Base-by-base conservation (phyloP, 2,329 filamentous ascomycete genomes). In the Dactylella cylindrospora region DNA sequence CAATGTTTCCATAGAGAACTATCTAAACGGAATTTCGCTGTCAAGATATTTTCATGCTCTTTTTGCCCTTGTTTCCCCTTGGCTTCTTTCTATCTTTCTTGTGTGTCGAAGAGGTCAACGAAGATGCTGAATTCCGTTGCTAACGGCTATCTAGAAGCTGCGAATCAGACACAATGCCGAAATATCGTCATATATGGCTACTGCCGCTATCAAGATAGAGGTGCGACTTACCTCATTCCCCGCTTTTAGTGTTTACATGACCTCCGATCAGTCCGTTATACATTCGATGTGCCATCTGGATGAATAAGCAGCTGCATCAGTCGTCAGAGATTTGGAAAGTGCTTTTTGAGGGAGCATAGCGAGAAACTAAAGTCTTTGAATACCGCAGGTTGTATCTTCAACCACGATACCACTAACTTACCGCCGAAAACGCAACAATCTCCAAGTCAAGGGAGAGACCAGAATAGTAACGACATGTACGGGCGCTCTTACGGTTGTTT, bases 181-280 rank as follows among this genome's bases (percentile, higher is more conserved):
- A 95, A 96, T 74, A 85, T 96, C 64, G 81, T 90, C 65, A 95
- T 96, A 69, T 95, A 95, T 73, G 90, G 90, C 52, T 87, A 91
- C 74, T 96, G 90, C 73, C 85, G 89, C 66, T 95, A 90, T 74
- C 88, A 94, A 76, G 88, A 94, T 71, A 85, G 88, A 75, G 89
- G 88, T 75, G 71, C 23, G 51, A 20, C 33, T 32, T 7, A 8
- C 17, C 38, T 40, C 38, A 8, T 19, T 40, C 13, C 10, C 19
- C 19, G 17, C n/a, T n/a, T n/a, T n/a, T n/a, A n/a, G n/a, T n/a
- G n/a, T n/a, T n/a, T n/a, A n/a, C n/a, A n/a, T n/a, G n/a, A n/a
- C n/a, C n/a, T n/a, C n/a, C n/a, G n/a, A n/a, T n/a, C n/a, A n/a
- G n/a, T n/a, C n/a, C n/a, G n/a, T n/a, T n/a, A n/a, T n/a, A n/a